Evolutionary conservation across 306 rosid genomes (phyloP).

Genomic region (Abrus pulchellus): DNA sequence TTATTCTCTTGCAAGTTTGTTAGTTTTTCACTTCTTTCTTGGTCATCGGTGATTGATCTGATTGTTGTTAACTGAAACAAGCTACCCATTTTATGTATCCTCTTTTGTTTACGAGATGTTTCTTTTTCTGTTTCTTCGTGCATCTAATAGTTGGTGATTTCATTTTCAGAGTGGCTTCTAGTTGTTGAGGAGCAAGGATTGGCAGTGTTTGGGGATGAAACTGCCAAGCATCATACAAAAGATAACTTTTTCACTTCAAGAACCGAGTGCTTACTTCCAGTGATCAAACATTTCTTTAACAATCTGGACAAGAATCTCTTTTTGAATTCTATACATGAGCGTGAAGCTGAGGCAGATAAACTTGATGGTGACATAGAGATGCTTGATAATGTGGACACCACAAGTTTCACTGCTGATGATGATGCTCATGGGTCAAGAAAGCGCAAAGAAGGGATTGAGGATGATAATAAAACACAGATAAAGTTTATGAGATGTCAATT

Average conservation of each 20-base stretch:
- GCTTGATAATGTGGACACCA: conserved; percentile 63
- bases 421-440: conserved; percentile 61
- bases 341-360: conserved; percentile 46
- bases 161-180: conserved; percentile 77
- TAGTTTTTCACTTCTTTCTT: conserved; percentile 41
- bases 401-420: conserved; percentile 45
- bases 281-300: conserved; percentile 44
- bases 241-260: conserved; percentile 57
- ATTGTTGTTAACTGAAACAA: conserved; percentile 45
- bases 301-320: conserved; percentile 43
- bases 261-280: conserved; percentile 53
- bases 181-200: conserved; percentile 70
- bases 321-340: conserved; percentile 24
- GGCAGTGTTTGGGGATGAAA: conserved; percentile 58
- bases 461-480: conserved; percentile 54
- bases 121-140: conserved; percentile 13
- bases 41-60: conserved; percentile 40
- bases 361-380: conserved; percentile 66
- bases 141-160: conserved; percentile 32
- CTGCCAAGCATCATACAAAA: conserved; percentile 61
- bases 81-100: conserved; percentile 37
- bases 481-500: conserved; percentile 70
- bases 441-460: conserved; percentile 69
- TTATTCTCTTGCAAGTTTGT: conserved; percentile 17
- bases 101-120: background rate